phyloP scores from a whole-genome alignment of 345 rosid genomes.

The Rhodomyrtus tomentosa region DNA sequence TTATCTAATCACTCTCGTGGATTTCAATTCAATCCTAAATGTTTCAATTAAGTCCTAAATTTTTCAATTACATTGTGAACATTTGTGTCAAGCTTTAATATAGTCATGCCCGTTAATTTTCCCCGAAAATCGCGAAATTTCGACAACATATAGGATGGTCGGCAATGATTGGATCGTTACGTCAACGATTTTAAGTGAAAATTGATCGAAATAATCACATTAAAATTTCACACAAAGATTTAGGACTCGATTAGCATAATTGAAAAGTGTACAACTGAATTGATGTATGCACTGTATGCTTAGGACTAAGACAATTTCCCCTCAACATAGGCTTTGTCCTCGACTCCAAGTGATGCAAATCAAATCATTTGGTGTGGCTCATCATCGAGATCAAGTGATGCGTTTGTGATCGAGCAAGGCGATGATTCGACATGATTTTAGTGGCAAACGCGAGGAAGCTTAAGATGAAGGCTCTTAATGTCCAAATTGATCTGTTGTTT shows the following conservation, averaged over 20 bases:
- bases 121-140: too few species aligned
- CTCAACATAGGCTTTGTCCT: neutral
- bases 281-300: accelerated
- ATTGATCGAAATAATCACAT: accelerated
- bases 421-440: neutral
- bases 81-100: too few species aligned
- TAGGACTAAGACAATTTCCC: accelerated
- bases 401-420: neutral
- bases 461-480: neutral
- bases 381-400: neutral
- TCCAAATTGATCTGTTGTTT: neutral
- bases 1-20: too few species aligned
- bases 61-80: too few species aligned
- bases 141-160: too few species aligned
- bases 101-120: too few species aligned
- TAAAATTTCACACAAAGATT: accelerated
- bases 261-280: accelerated
- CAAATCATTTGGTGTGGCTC: neutral
- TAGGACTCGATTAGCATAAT: neutral
- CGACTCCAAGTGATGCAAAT: neutral
- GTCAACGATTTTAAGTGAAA: accelerated
- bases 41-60: too few species aligned
- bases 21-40: too few species aligned
- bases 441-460: neutral
- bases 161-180: too few species aligned